Evolutionary conservation across 2,329 filamentous ascomycete genomes (phyloP).

Genomic region (Chaetomiaceae sp.): DNA sequence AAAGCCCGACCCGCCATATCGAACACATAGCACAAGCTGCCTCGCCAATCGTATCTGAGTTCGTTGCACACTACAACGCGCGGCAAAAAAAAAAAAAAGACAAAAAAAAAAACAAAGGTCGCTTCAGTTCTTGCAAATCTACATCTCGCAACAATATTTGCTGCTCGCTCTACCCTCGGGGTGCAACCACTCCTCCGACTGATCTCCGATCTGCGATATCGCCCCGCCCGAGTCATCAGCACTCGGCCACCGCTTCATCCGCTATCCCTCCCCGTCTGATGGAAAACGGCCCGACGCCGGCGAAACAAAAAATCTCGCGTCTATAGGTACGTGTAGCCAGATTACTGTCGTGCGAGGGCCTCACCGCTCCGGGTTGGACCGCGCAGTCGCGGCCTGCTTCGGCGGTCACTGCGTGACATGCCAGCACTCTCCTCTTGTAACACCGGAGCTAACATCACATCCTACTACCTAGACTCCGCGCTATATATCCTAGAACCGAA

Average conservation of each 20-base stretch:
- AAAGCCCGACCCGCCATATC: conserved; percentile 5
- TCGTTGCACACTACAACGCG: background rate
- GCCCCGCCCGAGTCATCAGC: conserved; percentile 3
- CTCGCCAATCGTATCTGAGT: background rate
- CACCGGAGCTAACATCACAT: background rate
- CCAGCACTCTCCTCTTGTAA: background rate
- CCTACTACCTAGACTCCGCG: background rate
- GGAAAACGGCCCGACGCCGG: conserved; percentile 9
- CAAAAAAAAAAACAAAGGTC: too few species aligned
- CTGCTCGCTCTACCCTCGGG: background rate
- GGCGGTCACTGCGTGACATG: background rate
- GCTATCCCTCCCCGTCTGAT: conserved; percentile 11
- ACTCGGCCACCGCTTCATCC: conserved; percentile 4
- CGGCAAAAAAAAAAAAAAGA: background rate
- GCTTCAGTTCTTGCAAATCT: background rate
- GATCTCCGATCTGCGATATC: conserved; percentile 9
- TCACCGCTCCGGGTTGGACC: background rate
- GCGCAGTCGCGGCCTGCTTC: conserved; percentile 3
- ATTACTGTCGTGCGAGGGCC: background rate
- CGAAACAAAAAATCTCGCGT: background rate
- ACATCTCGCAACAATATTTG: background rate
- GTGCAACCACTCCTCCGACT: background rate
- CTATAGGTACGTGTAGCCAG: conserved; percentile 15
- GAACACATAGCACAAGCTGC: background rate
- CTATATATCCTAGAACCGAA: background rate